These are phyloP conservation scores for Ogataea saltuana DNA, from an alignment of 805 yeast species.

Conservation along the genomic window DNA sequence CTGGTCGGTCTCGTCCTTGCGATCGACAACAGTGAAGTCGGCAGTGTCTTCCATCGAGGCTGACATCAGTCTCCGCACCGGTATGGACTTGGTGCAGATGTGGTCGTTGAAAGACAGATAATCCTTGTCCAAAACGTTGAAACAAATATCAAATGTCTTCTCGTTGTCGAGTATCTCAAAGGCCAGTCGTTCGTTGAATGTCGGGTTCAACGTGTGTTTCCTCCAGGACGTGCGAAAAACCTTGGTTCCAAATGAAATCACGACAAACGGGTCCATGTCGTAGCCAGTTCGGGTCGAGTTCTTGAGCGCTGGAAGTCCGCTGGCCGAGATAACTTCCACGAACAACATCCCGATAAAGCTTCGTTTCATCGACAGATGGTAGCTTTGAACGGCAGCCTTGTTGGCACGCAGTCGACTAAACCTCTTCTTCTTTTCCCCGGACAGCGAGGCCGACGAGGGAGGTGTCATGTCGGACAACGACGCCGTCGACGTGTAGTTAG, in stretches of 20 bases:
- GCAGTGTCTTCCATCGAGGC: conserved; percentile 13
- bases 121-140: conserved; percentile 83
- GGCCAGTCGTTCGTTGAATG: conserved; percentile 75
- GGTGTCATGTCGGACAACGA: conserved; percentile 24
- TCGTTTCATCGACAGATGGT: conserved; percentile 39
- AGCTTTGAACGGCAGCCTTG: conserved; percentile 20
- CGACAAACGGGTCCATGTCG: conserved; percentile 97
- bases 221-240: conserved; percentile 85
- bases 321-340: conserved; percentile 71
- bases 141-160: conserved; percentile 59
- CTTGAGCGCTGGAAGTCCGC: conserved; percentile 75
- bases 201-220: conserved; percentile 79
- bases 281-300: conserved; percentile 74
- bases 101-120: conserved; percentile 78
- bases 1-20: conserved; percentile 15
- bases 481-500: conserved; percentile 19
- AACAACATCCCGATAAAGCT: conserved; percentile 68
- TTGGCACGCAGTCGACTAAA: conserved; percentile 16
- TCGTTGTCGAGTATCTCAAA: conserved; percentile 76
- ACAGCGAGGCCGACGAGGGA: conserved; percentile 14
- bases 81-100: conserved; percentile 66
- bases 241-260: conserved; percentile 84
- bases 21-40: conserved; percentile 16
- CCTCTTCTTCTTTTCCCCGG: conserved; percentile 11
- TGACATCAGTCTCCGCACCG: conserved; percentile 42